These are phyloP conservation scores for Aspergillus uvarum DNA, from an alignment of 2,329 filamentous ascomycete genomes.

Conservation along the genomic window DNA sequence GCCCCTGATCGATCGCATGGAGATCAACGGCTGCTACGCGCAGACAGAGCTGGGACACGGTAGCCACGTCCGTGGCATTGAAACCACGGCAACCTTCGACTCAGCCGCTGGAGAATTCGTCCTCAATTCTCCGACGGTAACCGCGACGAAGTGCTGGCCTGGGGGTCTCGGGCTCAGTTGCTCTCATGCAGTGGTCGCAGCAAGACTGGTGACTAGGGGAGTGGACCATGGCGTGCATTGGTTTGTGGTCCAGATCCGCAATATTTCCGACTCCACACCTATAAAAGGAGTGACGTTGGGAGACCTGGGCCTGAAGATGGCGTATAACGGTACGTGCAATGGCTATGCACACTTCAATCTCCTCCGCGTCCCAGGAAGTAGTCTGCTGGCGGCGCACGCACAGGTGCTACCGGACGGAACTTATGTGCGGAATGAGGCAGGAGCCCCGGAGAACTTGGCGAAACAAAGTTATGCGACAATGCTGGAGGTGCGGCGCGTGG, in stretches of 20 bases:
- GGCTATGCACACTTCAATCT: slow-evolving; percentile 56
- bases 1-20: slow-evolving; percentile 50
- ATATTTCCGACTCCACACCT: slow-evolving; percentile 31
- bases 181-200: slow-evolving; percentile 57
- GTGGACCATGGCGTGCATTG: slow-evolving; percentile 52
- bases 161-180: slow-evolving; percentile 54
- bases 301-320: slow-evolving; percentile 58
- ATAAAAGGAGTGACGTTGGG: slow-evolving; percentile 51
- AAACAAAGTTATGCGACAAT: slow-evolving; percentile 50
- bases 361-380: slow-evolving; percentile 52
- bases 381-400: slow-evolving; percentile 48
- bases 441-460: slow-evolving; percentile 43
- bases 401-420: slow-evolving; percentile 26
- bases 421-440: no score
- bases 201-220: slow-evolving; percentile 44
- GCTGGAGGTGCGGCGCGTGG: slow-evolving; percentile 48
- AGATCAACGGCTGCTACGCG: slow-evolving; percentile 54
- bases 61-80: slow-evolving; percentile 53
- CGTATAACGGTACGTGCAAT: slow-evolving; percentile 55
- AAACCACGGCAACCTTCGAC: slow-evolving; percentile 51
- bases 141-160: slow-evolving; percentile 58
- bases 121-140: slow-evolving; percentile 53
- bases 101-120: slow-evolving; percentile 47
- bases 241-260: slow-evolving; percentile 53
- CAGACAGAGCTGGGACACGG: slow-evolving; percentile 56